A percentile compares a stretch with the other conserved stretches of the same genome.
These are phyloP conservation scores for Kregervanrija fluxuum DNA, from an alignment of 805 yeast genomes.

Conservation along the genomic window DNA sequence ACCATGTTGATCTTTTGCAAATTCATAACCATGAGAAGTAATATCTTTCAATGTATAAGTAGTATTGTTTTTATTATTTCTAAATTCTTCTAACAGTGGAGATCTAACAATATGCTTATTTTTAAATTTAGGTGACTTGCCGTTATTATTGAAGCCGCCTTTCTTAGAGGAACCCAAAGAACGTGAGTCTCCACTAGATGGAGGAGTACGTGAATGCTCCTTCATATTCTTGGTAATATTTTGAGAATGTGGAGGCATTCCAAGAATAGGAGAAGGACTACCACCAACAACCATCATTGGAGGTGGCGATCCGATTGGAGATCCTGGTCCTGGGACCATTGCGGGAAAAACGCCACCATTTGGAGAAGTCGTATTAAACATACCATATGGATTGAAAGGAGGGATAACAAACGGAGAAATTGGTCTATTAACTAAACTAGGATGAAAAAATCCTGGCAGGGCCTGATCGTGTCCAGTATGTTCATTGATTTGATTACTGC, in stretches of 20 bases:
- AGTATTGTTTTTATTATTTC: constrained; percentile 52
- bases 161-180: constrained; percentile 2
- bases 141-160: constrained; percentile 9
- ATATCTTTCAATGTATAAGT: constrained; percentile 66
- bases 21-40: constrained; percentile 82
- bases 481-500: background rate
- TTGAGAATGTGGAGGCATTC: constrained; percentile 6
- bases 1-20: constrained; percentile 94
- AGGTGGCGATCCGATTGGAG: constrained; percentile 16
- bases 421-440: constrained; percentile 19
- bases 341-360: constrained; percentile 10
- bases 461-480: background rate
- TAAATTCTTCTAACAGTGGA: constrained; percentile 78
- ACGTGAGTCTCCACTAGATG: background rate
- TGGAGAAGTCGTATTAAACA: constrained; percentile 10
- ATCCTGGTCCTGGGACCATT: constrained; percentile 14
- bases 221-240: background rate
- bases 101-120: constrained; percentile 54
- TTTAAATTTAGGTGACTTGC: constrained; percentile 17
- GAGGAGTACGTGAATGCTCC: constrained; percentile 3
- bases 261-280: constrained; percentile 6
- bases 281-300: constrained; percentile 3
- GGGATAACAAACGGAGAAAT: constrained; percentile 40
- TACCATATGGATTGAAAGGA: constrained; percentile 41
- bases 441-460: constrained; percentile 13